Conservation (phyloP, 202 grass and related monocot genomes). For the Zizania palustris region DNA sequence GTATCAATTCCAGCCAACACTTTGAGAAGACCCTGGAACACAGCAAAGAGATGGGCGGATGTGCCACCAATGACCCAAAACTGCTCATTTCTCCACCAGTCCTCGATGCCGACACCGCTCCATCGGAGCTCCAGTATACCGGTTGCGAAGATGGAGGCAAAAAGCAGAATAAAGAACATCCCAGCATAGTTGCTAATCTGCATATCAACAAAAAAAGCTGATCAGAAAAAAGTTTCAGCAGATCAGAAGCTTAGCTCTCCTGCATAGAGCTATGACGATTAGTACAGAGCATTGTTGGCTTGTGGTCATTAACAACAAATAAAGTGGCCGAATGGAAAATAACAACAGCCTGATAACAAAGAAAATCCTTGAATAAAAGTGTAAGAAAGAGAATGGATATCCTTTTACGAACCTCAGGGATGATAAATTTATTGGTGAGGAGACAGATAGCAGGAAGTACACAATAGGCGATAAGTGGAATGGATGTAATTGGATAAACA, state of each 20-base stretch:
- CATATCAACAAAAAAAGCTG: constrained; percentile 36
- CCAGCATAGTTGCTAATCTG: constrained; percentile 98
- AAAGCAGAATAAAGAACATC: constrained; percentile 94
- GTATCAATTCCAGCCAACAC: constrained; percentile 90
- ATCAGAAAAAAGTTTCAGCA: constrained; percentile 10
- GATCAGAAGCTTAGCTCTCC: constrained; percentile 7
- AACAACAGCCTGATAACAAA: background rate
- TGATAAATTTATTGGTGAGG: constrained; percentile 90
- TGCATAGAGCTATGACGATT: constrained; percentile 6
- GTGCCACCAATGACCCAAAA: constrained; percentile 99
- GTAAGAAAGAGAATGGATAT: background rate
- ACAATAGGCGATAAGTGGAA: constrained; percentile 95
- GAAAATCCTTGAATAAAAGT: constrained; percentile 7
- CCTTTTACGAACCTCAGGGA: constrained; percentile 81
- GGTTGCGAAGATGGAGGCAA: constrained; percentile 78
- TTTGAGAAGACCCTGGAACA: constrained; percentile 94
- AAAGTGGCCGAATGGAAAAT: background rate
- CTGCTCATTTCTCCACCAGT: constrained; percentile 99
- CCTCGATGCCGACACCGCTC: constrained; percentile 96
- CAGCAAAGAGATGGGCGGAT: constrained; percentile 89
- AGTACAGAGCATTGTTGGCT: background rate
- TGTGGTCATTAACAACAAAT: background rate
- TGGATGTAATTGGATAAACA: constrained; percentile 95
- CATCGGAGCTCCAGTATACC: constrained; percentile 91
- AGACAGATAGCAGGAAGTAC: constrained; percentile 95